Evolutionary conservation across 495 filamentous ascomycete species (phyloP).

Genomic region (Penicillium soppii): DNA sequence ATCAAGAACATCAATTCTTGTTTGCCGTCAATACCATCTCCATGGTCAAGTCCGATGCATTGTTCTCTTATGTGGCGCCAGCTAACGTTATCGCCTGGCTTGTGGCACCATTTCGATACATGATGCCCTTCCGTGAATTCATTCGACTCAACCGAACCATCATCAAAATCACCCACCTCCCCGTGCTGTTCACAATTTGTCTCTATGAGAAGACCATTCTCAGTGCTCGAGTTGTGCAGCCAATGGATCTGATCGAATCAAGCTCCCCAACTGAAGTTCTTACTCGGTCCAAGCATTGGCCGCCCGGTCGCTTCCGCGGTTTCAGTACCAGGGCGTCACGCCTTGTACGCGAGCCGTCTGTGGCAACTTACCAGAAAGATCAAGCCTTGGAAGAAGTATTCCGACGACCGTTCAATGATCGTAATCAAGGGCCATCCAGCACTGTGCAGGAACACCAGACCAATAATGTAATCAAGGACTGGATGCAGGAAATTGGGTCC

Average conservation of each 20-base stretch:
- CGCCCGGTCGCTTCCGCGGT: constrained; percentile 55
- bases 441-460: constrained; percentile 62
- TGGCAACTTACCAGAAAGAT: constrained; percentile 83
- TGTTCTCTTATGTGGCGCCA: constrained; percentile 90
- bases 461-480: constrained; percentile 73
- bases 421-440: constrained; percentile 45
- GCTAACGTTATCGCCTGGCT: constrained; percentile 88
- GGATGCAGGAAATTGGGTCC: constrained; percentile 77
- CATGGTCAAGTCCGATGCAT: constrained; percentile 91
- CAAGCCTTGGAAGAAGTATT: constrained; percentile 92
- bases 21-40: constrained; percentile 94
- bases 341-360: constrained; percentile 74
- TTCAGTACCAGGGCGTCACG: constrained; percentile 65
- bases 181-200: constrained; percentile 80
- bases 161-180: constrained; percentile 88
- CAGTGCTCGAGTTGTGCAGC: constrained; percentile 66
- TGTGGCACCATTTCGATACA: constrained; percentile 73
- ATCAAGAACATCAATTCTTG: constrained; percentile 90
- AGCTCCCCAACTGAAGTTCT: constrained; percentile 33
- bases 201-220: constrained; percentile 80
- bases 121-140: constrained; percentile 75
- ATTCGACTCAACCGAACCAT: constrained; percentile 78
- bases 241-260: constrained; percentile 65
- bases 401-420: constrained; percentile 56
- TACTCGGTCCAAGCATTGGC: constrained; percentile 26